Evolutionary conservation across 2,329 filamentous ascomycete genomes (phyloP).

Genomic region (Hypoxylon sp.): DNA sequence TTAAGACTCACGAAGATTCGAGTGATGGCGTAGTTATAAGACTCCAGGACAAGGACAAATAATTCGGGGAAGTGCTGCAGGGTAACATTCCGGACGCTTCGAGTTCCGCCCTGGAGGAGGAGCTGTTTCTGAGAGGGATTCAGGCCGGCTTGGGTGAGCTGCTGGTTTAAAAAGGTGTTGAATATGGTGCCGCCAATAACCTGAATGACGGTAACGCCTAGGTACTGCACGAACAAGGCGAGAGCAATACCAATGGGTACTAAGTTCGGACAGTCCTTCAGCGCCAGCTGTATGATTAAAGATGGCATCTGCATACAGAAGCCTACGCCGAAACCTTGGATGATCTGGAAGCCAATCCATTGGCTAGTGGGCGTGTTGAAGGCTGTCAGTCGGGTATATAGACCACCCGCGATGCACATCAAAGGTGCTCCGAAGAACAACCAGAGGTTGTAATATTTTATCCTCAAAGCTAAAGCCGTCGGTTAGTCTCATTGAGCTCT

Average conservation of each 20-base stretch:
- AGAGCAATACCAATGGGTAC: constrained; percentile 17
- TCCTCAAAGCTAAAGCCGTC: constrained; percentile 3
- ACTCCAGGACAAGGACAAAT: background rate
- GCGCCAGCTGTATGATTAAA: constrained; percentile 13
- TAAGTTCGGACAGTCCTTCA: constrained; percentile 3
- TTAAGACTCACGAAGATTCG: background rate
- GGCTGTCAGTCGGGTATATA: constrained; percentile 14
- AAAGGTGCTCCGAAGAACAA: constrained; percentile 4
- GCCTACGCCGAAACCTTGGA: constrained; percentile 15
- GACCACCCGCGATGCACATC: constrained; percentile 16
- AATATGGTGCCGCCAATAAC: constrained; percentile 19
- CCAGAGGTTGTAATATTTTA: constrained; percentile 21
- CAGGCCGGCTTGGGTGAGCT: constrained; percentile 11
- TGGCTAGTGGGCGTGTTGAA: constrained; percentile 15
- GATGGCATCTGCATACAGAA: constrained; percentile 21
- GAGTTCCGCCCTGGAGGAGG: background rate
- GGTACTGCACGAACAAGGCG: constrained; percentile 17
- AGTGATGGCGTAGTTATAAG: constrained; percentile 1
- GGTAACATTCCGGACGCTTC: background rate
- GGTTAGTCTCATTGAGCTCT: background rate
- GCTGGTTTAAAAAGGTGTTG: constrained; percentile 12
- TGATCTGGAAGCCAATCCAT: constrained; percentile 27
- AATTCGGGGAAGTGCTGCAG: background rate
- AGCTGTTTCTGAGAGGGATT: constrained; percentile 8
- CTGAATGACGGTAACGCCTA: constrained; percentile 14